phyloP scores from a whole-genome alignment of 2,329 filamentous ascomycete species.

The Fusarium odoratissimum region DNA sequence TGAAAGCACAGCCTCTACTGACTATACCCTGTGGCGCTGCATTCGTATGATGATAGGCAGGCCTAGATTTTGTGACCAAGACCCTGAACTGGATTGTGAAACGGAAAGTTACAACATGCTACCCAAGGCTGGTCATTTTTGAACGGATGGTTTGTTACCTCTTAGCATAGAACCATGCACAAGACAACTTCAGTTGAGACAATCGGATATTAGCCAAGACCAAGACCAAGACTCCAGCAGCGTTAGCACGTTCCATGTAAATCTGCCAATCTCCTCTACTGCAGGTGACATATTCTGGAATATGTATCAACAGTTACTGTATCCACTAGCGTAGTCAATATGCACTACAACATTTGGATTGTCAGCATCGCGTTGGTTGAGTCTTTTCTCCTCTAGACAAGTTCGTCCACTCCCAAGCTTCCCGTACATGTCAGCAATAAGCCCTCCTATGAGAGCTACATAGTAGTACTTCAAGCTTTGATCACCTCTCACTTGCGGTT shows the following conservation, averaged over 20 bases:
- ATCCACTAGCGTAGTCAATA: neutral
- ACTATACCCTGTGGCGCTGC: neutral
- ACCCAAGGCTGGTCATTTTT: neutral
- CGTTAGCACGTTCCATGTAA: neutral
- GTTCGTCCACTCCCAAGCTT: constrained; percentile 16
- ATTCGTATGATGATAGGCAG: neutral
- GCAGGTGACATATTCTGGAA: neutral
- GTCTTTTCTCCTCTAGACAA: neutral
- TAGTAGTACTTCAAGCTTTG: neutral
- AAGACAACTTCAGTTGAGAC: neutral
- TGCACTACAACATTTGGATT: constrained; percentile 7
- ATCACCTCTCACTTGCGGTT: constrained; percentile 15
- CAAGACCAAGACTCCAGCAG: neutral
- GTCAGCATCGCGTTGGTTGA: constrained; percentile 15
- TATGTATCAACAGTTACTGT: neutral
- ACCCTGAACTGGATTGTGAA: neutral
- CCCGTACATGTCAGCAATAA: constrained; percentile 11
- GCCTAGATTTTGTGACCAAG: neutral
- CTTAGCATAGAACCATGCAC: neutral
- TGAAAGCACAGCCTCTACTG: constrained; percentile 13
- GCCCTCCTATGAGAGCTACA: neutral
- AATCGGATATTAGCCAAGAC: neutral
- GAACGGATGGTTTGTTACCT: neutral
- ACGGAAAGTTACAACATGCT: neutral
- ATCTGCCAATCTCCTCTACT: neutral